Conservation (phyloP, 1,284 basidiomycete genomes). For the Tilletia horrida region DNA sequence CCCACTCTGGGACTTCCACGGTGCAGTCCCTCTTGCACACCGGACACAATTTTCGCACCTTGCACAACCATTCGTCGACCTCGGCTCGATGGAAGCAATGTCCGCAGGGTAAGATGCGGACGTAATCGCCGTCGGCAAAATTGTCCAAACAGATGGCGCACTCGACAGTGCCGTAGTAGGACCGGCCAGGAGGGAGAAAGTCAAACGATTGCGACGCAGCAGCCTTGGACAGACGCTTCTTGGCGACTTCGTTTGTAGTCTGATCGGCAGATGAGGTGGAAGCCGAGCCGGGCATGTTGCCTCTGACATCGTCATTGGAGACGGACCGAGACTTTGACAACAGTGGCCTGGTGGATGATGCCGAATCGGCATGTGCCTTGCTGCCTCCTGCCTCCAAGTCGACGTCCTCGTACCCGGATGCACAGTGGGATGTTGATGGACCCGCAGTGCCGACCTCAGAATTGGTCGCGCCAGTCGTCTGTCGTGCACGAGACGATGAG, state of each 20-base stretch:
- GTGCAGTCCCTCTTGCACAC: conserved; percentile 54
- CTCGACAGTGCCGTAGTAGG: conserved; percentile 45
- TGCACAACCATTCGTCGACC: conserved; percentile 51
- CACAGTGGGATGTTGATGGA: no score
- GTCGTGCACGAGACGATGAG: background rate
- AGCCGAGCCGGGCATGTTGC: background rate
- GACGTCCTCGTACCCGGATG: conserved; percentile 2
- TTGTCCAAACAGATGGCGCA: conserved; percentile 52
- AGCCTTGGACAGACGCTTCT: conserved; percentile 11
- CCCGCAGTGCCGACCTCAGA: conserved; percentile 26
- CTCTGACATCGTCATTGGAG: background rate
- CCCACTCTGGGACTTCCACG: conserved; percentile 30
- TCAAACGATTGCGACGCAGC: conserved; percentile 18
- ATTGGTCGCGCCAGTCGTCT: conserved; percentile 14
- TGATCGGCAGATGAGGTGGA: conserved; percentile 21
- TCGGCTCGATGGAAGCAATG: conserved; percentile 51
- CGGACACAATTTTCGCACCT: conserved; percentile 51
- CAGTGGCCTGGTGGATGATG: conserved; percentile 17
- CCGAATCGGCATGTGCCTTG: conserved; percentile 24
- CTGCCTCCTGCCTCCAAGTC: conserved; percentile 34
- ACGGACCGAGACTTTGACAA: background rate
- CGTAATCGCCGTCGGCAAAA: conserved; percentile 50
- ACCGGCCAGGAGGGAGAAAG: conserved; percentile 39
- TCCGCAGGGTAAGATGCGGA: conserved; percentile 51
- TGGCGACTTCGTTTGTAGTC: background rate